Evolutionary conservation across 257 asterid genomes (phyloP).

Genomic region (Solanum clarkiae): DNA sequence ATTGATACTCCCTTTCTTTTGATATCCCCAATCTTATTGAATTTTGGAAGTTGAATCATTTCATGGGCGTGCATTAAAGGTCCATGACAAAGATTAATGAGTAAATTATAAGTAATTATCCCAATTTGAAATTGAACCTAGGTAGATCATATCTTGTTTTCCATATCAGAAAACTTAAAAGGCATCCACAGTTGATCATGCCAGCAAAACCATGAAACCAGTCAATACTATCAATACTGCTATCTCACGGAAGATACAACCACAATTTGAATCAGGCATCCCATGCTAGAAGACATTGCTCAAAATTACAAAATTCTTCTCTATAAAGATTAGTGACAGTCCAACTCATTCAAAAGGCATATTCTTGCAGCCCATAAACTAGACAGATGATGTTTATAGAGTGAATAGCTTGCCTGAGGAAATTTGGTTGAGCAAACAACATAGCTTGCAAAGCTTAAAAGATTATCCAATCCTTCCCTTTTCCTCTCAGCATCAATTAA

Average conservation of each 20-base stretch:
- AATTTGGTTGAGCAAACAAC: conserved; percentile 71
- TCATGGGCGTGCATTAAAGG: not conserved
- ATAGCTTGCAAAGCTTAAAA: conserved; percentile 57
- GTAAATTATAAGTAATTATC: not conserved
- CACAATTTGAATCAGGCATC: not conserved
- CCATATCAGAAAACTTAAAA: not conserved
- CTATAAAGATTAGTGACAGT: not conserved
- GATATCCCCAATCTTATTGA: not conserved
- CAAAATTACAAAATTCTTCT: not conserved
- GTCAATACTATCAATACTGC: not conserved
- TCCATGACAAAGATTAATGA: not conserved
- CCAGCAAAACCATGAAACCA: not conserved
- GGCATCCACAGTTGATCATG: not conserved
- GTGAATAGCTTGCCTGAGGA: conserved; percentile 66
- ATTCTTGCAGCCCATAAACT: conserved; percentile 1
- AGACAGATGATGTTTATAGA: not conserved
- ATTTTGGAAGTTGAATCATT: not conserved
- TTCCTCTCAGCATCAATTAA: conserved; percentile 80
- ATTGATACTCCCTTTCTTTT: not conserved
- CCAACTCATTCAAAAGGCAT: not conserved
- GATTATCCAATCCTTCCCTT: conserved; percentile 86
- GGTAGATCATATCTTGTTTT: not conserved
- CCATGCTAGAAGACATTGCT: not conserved
- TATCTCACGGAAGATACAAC: not conserved
- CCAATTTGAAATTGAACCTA: not conserved